Base-by-base conservation (phyloP, 495 filamentous ascomycete genomes). In the Penicillium lividum region DNA sequence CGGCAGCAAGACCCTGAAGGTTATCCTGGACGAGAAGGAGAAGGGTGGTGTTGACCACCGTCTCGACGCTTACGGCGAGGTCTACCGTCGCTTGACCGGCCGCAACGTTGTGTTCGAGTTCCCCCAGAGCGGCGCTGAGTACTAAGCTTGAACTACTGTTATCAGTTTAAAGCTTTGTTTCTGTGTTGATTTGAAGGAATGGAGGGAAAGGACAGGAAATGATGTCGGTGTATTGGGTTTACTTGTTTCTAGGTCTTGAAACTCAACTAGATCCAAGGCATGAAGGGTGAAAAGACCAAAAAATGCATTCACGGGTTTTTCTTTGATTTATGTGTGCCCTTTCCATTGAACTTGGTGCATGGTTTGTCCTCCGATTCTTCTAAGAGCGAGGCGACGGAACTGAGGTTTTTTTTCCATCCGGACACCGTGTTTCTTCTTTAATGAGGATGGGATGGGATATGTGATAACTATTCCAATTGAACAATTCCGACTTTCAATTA, bases 21-120 rank as follows among this genome's bases (percentile, higher is more conserved):
- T 98, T 68, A 86, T 98, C 70, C 84, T 98, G 55, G 94, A 98
- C 77, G 94, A 97, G 88, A 98, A 98, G 92, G 94, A 98, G 91
- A 88, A 91, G 69, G 93, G 93, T 68, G 91, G 90, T 74, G 92
- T 98, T 65, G 94, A 98, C 85, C 96, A 97, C 85, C 86, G 94
- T 76, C 89, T 98, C 65, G 94, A 98, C 79, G 97, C 94, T 68
- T 98, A 97, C 83, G 92, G 90, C 56, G 94, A 97, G 86, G 94
- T 98, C 70, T 98, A 98, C 86, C 88, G 89, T 75, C 87, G 90
- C 58, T 81, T 98, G 73, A 98, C 94, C 46, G 94, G 94, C 80
- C 93, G 93, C 77, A 81, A 83, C 67, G 94, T 98, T 63, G 82
- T 84, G 72, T 98, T 98, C 77, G 94, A 98, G 88, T 98, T 98